Base-by-base conservation (phyloP, 208 protist species). In the Acanthamoeba lenticulata region DNA sequence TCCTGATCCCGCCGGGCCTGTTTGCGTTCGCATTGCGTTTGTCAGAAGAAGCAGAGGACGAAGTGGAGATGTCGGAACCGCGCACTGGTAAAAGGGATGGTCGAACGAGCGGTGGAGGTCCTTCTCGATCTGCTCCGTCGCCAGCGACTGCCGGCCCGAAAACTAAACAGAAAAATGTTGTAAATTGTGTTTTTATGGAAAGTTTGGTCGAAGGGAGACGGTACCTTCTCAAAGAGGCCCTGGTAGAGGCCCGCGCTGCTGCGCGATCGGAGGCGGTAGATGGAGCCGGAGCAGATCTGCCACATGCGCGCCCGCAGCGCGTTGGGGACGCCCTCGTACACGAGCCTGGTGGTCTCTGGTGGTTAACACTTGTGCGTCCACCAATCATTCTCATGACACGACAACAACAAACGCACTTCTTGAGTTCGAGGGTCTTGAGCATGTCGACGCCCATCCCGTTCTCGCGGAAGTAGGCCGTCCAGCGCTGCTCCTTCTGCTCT, bases 391-490 rank as follows among this genome's bases (percentile, higher is more conserved):
- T n/a, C n/a, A n/a, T n/a, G n/a, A n/a, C n/a, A n/a, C n/a, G n/a
- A n/a, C n/a, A n/a, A n/a, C n/a, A n/a, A n/a, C n/a, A n/a, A n/a
- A n/a, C n/a, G 32, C 42, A 91, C 85, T 44, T 38, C 15, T 60
- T 42, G 34, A 91, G 29, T 27, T 91, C 85, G 32, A 52, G 47
- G 5, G 85, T 91, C 55, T 91, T 62, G 44, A 91, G 32, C 57
- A 91, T 91, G 57, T 91, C 85, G 21, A 91, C 55, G 11, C 85
- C 85, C 85, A 91, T 91, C n/a, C 85, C 85, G 38, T 91, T 60
- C 29, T 91, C 85, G 19, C 38, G 11, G 42, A 91, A 91, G 57
- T 91, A 91, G 17, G 34, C 2, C 85, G 34, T 91, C 85, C 85
- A 91, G 27, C 17, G 2, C 9, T 29, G 17, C 47, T 69, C 55